Base-by-base conservation (phyloP, 768 basidiomycete species). In the Amyloporia xantha region DNA sequence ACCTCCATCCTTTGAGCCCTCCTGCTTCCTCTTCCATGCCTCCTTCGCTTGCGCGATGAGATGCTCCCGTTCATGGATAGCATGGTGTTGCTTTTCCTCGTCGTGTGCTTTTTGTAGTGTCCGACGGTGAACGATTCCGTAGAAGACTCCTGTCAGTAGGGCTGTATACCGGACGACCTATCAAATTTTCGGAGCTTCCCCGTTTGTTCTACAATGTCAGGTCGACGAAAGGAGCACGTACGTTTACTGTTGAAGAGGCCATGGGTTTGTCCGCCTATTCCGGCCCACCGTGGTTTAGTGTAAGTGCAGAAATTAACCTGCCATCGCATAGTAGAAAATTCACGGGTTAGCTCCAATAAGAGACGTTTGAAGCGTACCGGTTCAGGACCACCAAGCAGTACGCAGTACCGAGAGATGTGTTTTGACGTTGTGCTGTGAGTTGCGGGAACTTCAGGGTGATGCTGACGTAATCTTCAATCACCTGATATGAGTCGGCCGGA, bases 131-230 rank as follows among this genome's bases (percentile, higher is more conserved):
- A 82, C 81, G 66, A 94, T 84, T 64, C 95, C 95, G 67, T 97
- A 98, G 64, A 82, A 68, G 57, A 95, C 78, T 63, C 95, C 95
- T 37, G 82, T 76, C 55, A 85, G 69, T 58, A 99, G 81, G 44
- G 94, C 92, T 17, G 91, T 84, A 69, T 95, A 98, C 62, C 95
- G 89, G 61, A 86, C 86, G 67, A 95, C 95, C 95, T 61, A 33
- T 13, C 6, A 36, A 13, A 33, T 7, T 33, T 7, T 4, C n/a
- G n/a, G n/a, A n/a, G n/a, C n/a, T 7, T 28, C 21, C 11, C n/a
- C 37, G 11, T 30, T 4, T 5, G 4, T n/a, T 9, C 33, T n/a
- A n/a, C n/a, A n/a, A 10, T 21, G 35, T 23, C 10, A 21, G 27
- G 12, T 3, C 20, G 6, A 2, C 15, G 47, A 19, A 15, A 25